These are phyloP conservation scores for Rhizophlyctis rosea DNA, from an alignment of 192 early-diverging fungal genomes.

Conservation along the genomic window DNA sequence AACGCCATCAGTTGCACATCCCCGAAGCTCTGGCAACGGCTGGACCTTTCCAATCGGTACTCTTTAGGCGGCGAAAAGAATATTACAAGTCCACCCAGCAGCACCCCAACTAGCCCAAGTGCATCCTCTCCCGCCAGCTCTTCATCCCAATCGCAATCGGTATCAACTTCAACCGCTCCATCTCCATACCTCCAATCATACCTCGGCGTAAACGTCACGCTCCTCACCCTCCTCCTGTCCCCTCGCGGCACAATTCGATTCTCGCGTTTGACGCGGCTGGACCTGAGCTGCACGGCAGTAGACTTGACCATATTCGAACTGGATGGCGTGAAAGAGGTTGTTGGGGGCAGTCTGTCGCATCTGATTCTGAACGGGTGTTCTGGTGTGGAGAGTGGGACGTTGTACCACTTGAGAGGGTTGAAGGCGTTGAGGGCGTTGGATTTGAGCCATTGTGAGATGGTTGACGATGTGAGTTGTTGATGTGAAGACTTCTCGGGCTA, in stretches of 20 bases:
- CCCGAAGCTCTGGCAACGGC: slow-evolving; percentile 31
- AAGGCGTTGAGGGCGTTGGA: slow-evolving; percentile 30
- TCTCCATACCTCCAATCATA: too few relatives aligned
- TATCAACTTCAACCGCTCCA: too few relatives aligned
- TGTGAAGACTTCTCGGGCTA: background rate
- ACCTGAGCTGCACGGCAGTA: slow-evolving; percentile 42
- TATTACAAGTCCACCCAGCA: too few relatives aligned
- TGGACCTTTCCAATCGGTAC: slow-evolving; percentile 38
- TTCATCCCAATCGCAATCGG: too few relatives aligned
- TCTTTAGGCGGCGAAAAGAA: too few relatives aligned
- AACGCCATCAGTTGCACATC: slow-evolving; percentile 25
- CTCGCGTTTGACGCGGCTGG: slow-evolving; percentile 26
- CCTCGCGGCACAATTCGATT: slow-evolving; percentile 21
- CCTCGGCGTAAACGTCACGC: too few relatives aligned
- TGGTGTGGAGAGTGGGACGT: slow-evolving; percentile 25
- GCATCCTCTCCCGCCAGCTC: too few relatives aligned
- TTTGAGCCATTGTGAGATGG: slow-evolving; percentile 39
- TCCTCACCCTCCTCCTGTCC: background rate
- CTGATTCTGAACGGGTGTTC: slow-evolving; percentile 44
- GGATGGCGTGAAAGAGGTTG: background rate
- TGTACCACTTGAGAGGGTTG: slow-evolving; percentile 29
- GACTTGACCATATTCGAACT: slow-evolving; percentile 23
- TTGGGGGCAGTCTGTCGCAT: slow-evolving; percentile 24
- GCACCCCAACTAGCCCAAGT: too few relatives aligned
- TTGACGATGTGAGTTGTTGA: slow-evolving; percentile 30